Evolutionary conservation across 345 rosid genomes (phyloP).

Genomic region (Salix brachista): DNA sequence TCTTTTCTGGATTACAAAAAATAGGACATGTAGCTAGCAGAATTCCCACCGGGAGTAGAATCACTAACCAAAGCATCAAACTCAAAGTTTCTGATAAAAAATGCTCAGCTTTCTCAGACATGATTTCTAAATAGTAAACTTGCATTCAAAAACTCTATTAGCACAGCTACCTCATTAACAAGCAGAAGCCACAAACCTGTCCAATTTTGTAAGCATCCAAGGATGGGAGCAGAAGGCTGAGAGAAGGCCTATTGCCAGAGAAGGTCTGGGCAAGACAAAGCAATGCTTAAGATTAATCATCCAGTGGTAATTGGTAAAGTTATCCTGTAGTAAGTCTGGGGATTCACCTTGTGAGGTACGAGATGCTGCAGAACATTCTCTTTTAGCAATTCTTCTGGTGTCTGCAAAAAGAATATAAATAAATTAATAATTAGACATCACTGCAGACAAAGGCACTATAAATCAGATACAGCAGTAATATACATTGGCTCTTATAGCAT

Average conservation of each 20-base stretch:
- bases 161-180: background rate
- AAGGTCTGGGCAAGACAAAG: conserved; percentile 54
- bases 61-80: no score
- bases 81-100: no score
- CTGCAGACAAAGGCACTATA: background rate
- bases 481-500: background rate
- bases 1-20: no score
- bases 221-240: conserved; percentile 81
- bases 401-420: conserved; percentile 34
- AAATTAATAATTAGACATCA: background rate
- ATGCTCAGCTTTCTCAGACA: no score
- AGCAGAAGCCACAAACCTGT: conserved; percentile 49
- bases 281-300: conserved; percentile 5
- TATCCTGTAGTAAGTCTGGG: background rate
- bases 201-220: conserved; percentile 76
- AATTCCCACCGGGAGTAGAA: no score
- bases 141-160: background rate
- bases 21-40: no score
- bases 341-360: conserved; percentile 84
- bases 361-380: conserved; percentile 74
- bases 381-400: conserved; percentile 72
- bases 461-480: background rate
- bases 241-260: conserved; percentile 88
- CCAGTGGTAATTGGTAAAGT: background rate
- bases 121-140: background rate